These are phyloP conservation scores for Corylus americana DNA, from an alignment of 306 rosid species.

Conservation along the genomic window DNA sequence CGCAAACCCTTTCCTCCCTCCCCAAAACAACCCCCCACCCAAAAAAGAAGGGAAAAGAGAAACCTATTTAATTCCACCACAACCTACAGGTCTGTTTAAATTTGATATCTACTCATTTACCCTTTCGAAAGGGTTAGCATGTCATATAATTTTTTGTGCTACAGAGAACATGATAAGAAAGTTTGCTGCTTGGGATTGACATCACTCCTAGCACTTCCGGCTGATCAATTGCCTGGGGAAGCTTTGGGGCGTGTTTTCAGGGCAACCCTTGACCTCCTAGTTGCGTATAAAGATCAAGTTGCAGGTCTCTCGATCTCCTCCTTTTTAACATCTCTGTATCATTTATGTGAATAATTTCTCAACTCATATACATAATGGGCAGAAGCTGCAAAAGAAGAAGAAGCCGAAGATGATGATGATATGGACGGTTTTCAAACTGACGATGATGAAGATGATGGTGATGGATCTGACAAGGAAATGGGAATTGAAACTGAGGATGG, in stretches of 20 bases:
- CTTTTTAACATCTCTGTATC: not conserved
- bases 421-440: constrained; percentile 95
- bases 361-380: constrained; percentile 28
- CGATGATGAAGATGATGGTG: constrained; percentile 82
- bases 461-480: constrained; percentile 89
- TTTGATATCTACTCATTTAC: not conserved
- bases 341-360: not conserved
- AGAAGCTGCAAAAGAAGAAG: constrained; percentile 90
- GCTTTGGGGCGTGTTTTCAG: constrained; percentile 89
- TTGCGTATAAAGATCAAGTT: constrained; percentile 92
- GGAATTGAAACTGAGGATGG: constrained; percentile 85
- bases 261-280: constrained; percentile 84
- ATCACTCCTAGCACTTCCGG: constrained; percentile 75
- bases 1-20: not conserved
- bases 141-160: constrained; percentile 19
- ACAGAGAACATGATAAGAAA: constrained; percentile 93
- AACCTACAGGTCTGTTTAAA: not conserved
- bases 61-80: not conserved
- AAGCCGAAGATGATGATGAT: constrained; percentile 86
- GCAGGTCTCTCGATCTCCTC: constrained; percentile 54
- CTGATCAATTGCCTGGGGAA: constrained; percentile 72
- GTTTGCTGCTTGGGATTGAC: constrained; percentile 95
- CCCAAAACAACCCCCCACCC: too few species aligned
- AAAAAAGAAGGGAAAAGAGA: not conserved
- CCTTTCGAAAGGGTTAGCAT: constrained; percentile 12